Evolutionary conservation across 75 land plant genomes (phyloP).

Genomic region (Cupressus sempervirens): DNA sequence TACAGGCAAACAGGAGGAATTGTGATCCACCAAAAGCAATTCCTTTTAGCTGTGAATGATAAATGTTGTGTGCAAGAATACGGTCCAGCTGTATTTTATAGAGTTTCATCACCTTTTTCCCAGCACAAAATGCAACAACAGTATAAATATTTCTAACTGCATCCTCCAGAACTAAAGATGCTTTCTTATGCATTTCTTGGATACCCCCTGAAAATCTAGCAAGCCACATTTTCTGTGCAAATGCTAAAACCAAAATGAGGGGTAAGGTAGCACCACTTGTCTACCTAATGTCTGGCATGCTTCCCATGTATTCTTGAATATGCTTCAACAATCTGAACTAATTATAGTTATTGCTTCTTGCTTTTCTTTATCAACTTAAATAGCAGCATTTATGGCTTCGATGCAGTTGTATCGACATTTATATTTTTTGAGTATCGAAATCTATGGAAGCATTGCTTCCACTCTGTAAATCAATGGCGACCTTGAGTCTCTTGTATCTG

Average conservation of each 20-base stretch:
- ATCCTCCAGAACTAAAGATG: slow-evolving; percentile 39
- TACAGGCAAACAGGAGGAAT: slow-evolving; percentile 44
- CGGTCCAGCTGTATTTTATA: slow-evolving; percentile 29
- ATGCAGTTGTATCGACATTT: no score
- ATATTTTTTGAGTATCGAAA: no score
- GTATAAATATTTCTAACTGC: no score
- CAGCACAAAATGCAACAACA: slow-evolving; percentile 43
- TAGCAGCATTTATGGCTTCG: no score
- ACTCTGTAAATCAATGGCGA: no score
- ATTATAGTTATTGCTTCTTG: background rate
- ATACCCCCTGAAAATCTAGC: slow-evolving; percentile 42
- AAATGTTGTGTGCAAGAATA: slow-evolving; percentile 24
- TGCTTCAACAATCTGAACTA: background rate
- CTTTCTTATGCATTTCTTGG: slow-evolving; percentile 32
- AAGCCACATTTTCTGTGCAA: slow-evolving; percentile 48
- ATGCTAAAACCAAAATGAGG: no score
- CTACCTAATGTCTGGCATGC: no score
- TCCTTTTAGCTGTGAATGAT: slow-evolving; percentile 32
- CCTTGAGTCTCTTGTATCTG: no score
- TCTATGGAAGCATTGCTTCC: no score
- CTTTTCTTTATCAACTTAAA: background rate
- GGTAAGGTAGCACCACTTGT: no score
- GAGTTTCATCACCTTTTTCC: slow-evolving; percentile 32
- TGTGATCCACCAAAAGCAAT: slow-evolving; percentile 39
- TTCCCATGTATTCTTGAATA: no score